phyloP scores from a whole-genome alignment of 805 yeast species.

The Teunomyces tritomae region DNA sequence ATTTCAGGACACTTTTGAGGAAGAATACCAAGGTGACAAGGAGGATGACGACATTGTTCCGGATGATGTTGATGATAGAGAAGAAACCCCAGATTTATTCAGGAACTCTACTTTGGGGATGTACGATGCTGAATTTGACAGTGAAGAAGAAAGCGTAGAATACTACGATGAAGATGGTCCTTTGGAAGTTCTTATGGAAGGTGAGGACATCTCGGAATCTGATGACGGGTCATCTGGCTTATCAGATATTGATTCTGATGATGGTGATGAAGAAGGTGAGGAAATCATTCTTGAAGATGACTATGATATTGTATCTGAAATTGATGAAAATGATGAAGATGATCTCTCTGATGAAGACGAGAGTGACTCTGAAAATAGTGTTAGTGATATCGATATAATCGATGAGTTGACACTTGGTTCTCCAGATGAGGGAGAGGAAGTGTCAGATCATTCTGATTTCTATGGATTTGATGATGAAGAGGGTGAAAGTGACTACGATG shows the following conservation, averaged over 20 bases:
- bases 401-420: slow-evolving; percentile 31
- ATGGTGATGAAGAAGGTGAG: slow-evolving; percentile 20
- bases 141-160: slow-evolving; percentile 55
- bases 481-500: slow-evolving; percentile 31
- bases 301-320: slow-evolving; percentile 16
- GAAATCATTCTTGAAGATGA: slow-evolving; percentile 10
- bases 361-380: slow-evolving; percentile 16
- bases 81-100: slow-evolving; percentile 80
- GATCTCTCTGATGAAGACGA: slow-evolving; percentile 35
- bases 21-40: slow-evolving; percentile 49
- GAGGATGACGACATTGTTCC: slow-evolving; percentile 37
- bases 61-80: slow-evolving; percentile 58
- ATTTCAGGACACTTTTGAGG: slow-evolving; percentile 57
- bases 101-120: slow-evolving; percentile 89
- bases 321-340: slow-evolving; percentile 42
- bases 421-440: slow-evolving; percentile 20
- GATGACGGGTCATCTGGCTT: slow-evolving; percentile 22
- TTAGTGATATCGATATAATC: slow-evolving; percentile 34
- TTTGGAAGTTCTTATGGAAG: slow-evolving; percentile 40
- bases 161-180: slow-evolving; percentile 33
- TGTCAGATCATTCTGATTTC: slow-evolving; percentile 10
- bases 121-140: slow-evolving; percentile 80
- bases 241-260: slow-evolving; percentile 25
- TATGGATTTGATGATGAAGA: slow-evolving; percentile 22
- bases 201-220: slow-evolving; percentile 26